A percentile compares a stretch with the other conserved stretches of the same genome.
phyloP scores from a whole-genome alignment of 805 yeast species.

The Groenewaldozyma salmanticensis region DNA sequence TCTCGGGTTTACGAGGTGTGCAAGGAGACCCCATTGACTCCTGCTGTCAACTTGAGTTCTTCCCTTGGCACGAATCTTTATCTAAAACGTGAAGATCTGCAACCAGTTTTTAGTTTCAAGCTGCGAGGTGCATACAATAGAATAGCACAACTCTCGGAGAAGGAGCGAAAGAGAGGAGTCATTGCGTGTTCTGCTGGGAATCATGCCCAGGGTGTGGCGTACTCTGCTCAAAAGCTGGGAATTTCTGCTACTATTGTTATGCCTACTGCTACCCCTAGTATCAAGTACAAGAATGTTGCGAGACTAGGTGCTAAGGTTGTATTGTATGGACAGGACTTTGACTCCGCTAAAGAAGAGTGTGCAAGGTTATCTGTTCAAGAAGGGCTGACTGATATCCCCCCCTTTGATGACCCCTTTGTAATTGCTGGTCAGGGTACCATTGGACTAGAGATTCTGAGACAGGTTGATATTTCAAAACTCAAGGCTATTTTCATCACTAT shows the following conservation, averaged over 20 bases:
- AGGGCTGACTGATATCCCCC: slow-evolving; percentile 87
- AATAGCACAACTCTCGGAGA: slow-evolving; percentile 69
- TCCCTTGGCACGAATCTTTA: slow-evolving; percentile 66
- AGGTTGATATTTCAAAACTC: slow-evolving; percentile 64
- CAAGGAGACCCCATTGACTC: slow-evolving; percentile 76
- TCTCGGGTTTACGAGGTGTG: slow-evolving; percentile 93
- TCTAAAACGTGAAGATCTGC: slow-evolving; percentile 83
- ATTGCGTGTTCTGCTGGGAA: slow-evolving; percentile 98
- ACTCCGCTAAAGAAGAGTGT: slow-evolving; percentile 90
- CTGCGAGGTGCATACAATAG: slow-evolving; percentile 96
- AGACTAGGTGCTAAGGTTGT: slow-evolving; percentile 93
- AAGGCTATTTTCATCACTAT: slow-evolving; percentile 85
- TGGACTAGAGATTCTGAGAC: slow-evolving; percentile 87
- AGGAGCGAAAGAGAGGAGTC: slow-evolving; percentile 68
- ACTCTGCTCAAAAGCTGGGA: slow-evolving; percentile 69
- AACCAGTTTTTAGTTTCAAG: slow-evolving; percentile 94
- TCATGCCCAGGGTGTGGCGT: slow-evolving; percentile 99
- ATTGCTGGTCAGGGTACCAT: slow-evolving; percentile 99
- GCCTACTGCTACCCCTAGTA: slow-evolving; percentile 96
- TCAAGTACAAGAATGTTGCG: slow-evolving; percentile 84
- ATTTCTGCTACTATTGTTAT: slow-evolving; percentile 95
- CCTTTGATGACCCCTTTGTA: slow-evolving; percentile 95
- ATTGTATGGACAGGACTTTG: slow-evolving; percentile 87
- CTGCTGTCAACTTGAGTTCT: slow-evolving; percentile 65
- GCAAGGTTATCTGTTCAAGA: slow-evolving; percentile 55